phyloP scores from a whole-genome alignment of 2,329 filamentous ascomycete species.

The Zopfia rhizophila region DNA sequence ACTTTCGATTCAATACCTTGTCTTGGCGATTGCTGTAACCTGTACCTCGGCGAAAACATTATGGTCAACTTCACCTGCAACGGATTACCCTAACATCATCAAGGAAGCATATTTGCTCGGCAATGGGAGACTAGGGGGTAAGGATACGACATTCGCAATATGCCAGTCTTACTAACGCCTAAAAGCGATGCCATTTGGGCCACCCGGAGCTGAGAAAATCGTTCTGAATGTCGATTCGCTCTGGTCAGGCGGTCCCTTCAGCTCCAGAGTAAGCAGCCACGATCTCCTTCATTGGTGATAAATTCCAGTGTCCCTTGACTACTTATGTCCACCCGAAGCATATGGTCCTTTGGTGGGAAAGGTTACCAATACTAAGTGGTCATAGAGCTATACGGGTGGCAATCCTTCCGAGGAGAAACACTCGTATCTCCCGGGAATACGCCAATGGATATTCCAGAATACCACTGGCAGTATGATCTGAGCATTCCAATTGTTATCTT shows the following conservation, averaged over 20 bases:
- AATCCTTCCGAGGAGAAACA: conserved; percentile 54
- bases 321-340: too few species aligned
- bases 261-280: conserved; percentile 47
- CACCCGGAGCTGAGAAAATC: conserved; percentile 55
- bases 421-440: conserved; percentile 53
- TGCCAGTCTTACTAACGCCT: not conserved
- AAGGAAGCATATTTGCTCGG: conserved; percentile 57
- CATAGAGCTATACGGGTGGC: conserved; percentile 59
- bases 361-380: not conserved
- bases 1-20: too few species aligned
- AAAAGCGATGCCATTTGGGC: conserved; percentile 56
- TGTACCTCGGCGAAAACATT: conserved; percentile 25
- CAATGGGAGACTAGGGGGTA: conserved; percentile 60
- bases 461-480: conserved; percentile 56
- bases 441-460: conserved; percentile 61
- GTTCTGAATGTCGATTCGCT: conserved; percentile 61
- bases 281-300: not conserved
- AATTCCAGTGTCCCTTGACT: too few species aligned
- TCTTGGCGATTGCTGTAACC: not conserved
- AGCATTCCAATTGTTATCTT: not conserved
- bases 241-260: conserved; percentile 64
- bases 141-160: conserved; percentile 7
- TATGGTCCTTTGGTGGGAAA: not conserved
- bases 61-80: conserved; percentile 30
- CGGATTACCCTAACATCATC: conserved; percentile 29